These are phyloP conservation scores for Solanum chaucha DNA, from an alignment of 257 asterid genomes.

Conservation along the genomic window DNA sequence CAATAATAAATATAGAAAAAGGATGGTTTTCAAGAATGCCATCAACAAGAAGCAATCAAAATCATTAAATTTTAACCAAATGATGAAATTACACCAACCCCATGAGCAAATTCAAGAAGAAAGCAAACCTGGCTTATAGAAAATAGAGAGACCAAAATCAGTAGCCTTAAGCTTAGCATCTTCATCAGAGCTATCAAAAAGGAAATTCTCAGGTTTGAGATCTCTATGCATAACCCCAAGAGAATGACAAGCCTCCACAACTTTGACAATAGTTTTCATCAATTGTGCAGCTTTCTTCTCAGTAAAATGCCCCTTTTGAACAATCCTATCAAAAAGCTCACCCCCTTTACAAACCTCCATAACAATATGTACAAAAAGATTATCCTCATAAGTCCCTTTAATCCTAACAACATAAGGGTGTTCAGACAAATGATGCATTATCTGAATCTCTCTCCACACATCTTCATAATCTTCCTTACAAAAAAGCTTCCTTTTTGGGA, in stretches of 20 bases:
- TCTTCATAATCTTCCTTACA: conserved; percentile 11
- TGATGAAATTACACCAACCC: not conserved
- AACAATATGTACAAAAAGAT: too few relatives aligned
- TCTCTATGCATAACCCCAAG: conserved; percentile 22
- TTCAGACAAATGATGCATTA: conserved; percentile 8
- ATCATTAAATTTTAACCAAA: not conserved
- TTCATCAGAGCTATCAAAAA: conserved; percentile 9
- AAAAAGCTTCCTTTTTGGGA: conserved; percentile 3
- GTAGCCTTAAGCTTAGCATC: conserved; percentile 15
- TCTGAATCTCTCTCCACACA: conserved; percentile 14
- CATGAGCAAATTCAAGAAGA: not conserved
- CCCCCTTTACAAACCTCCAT: not conserved
- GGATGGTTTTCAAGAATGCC: not conserved
- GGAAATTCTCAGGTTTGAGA: conserved; percentile 16
- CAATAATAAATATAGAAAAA: not conserved
- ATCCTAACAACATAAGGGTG: not conserved
- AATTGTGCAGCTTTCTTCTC: conserved; percentile 13
- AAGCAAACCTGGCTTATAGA: conserved; percentile 13
- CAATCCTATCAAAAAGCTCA: conserved; percentile 17
- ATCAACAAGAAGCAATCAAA: not conserved
- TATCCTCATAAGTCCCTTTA: conserved; percentile 5
- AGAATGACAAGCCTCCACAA: conserved; percentile 13
- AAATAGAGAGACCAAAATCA: conserved; percentile 13
- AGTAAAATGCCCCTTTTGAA: conserved; percentile 14
- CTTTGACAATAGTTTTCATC: conserved; percentile 11